phyloP scores from a whole-genome alignment of 495 filamentous ascomycete genomes.

The Eremomyces bilateralis region DNA sequence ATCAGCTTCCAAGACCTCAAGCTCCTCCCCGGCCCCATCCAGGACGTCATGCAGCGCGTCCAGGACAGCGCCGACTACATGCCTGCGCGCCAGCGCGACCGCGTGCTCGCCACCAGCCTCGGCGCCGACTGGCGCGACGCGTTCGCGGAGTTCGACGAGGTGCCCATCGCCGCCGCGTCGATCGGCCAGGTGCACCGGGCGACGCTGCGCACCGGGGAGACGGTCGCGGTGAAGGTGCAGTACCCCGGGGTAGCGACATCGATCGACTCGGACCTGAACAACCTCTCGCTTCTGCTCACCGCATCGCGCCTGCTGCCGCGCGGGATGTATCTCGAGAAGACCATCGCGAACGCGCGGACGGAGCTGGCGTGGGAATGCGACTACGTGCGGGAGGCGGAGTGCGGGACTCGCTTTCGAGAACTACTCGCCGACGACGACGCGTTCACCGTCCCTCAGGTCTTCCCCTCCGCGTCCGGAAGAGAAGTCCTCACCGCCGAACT shows the following conservation, averaged over 20 bases:
- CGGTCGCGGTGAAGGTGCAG: constrained; percentile 88
- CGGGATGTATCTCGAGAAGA: constrained; percentile 86
- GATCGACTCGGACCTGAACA: constrained; percentile 88
- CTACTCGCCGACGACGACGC: constrained; percentile 48
- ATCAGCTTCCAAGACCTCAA: constrained; percentile 95
- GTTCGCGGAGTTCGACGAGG: constrained; percentile 67
- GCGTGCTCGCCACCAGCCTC: constrained; percentile 56
- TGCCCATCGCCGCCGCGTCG: constrained; percentile 88
- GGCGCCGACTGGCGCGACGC: constrained; percentile 71
- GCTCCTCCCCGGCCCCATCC: constrained; percentile 69
- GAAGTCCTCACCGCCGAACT: constrained; percentile 87
- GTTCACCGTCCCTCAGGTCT: constrained; percentile 60
- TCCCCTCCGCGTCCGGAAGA: constrained; percentile 58
- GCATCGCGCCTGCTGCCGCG: constrained; percentile 77
- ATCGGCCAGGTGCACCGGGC: constrained; percentile 93
- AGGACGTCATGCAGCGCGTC: constrained; percentile 74
- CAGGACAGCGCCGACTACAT: constrained; percentile 98
- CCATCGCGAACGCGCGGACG: constrained; percentile 84
- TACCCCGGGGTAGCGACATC: constrained; percentile 93
- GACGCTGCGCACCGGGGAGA: constrained; percentile 46
- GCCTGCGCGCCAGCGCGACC: constrained; percentile 76
- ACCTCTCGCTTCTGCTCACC: constrained; percentile 71
- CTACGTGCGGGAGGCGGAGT: constrained; percentile 71
- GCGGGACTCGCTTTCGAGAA: constrained; percentile 46
- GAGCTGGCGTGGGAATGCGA: constrained; percentile 97